Evolutionary conservation across 202 grass and related monocot genomes (phyloP), one percentile per base, ranked within the genome.

Genomic region (Cymbopogon flexuosus): DNA sequence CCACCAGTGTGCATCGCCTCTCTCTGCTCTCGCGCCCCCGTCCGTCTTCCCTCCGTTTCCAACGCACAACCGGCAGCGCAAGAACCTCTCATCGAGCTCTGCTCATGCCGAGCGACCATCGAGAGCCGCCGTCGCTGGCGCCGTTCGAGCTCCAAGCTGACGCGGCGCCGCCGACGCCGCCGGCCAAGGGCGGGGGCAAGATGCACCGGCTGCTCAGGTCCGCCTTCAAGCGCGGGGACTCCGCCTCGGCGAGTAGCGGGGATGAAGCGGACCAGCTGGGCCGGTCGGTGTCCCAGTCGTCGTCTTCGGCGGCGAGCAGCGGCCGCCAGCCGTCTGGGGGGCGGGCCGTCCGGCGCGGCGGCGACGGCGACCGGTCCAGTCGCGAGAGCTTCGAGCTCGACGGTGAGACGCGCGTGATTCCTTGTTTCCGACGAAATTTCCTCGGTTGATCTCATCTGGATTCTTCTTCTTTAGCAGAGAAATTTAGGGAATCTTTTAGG

Each of bases 181-280:
- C 30, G 65, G 68, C 70, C 51, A 89, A 86, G 76, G 80, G 73
- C 70, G 61, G 75, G 23, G 70, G 83, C 58, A 88, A 76, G 83
- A 88, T 97, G 88, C 92, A 89, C 31, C 86, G 84, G 87, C 79
- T 88, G 52, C 79, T 97, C 63, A 85, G 88, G 83, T 88, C 91
- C 6, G 91, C 94, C 46, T 93, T 93, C 89, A 97, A 87, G 81
- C 88, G 86, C 40, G 93, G 86, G 3, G 89, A 87, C 70, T 82
- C 76, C 7, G 77, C 84, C 29, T 86, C 80, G 3, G 39, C 64
- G 27, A 46, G 64, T 3, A 43, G 58, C 39, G 70, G 49, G 72
- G 69, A 67, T 16, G 77, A 82, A 6, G 10, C 41, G 57, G 82
- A 80, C 10, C 21, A 42, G 11, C 83, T 88, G 16, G 83, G 52